Conservation (phyloP, 257 asterid genomes). For the Fraxinus excelsior region DNA sequence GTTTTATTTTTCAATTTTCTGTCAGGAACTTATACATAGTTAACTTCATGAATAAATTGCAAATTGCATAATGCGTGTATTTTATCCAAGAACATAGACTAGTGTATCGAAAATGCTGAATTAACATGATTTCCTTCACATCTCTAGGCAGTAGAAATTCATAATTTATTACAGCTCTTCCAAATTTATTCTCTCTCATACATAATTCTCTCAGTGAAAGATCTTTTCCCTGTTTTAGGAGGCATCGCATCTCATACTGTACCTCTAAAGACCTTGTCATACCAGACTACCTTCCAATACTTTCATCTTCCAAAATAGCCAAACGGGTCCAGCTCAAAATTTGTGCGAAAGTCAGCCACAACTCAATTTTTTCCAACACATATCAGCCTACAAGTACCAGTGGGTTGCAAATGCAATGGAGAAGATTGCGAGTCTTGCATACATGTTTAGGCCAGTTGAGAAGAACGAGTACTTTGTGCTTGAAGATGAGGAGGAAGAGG, state of each 20-base stretch:
- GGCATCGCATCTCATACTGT: no score
- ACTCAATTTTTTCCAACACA: no score
- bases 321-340: no score
- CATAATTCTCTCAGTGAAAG: no score
- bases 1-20: background rate
- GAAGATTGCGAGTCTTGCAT: slow-evolving; percentile 83
- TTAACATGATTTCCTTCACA: background rate
- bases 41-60: background rate
- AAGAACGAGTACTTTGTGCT: slow-evolving; percentile 85
- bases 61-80: background rate
- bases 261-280: no score
- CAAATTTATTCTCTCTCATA: background rate
- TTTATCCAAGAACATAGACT: background rate
- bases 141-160: background rate
- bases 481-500: slow-evolving; percentile 91
- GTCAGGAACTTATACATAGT: background rate
- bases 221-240: no score
- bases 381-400: slow-evolving; percentile 85
- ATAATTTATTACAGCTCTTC: background rate
- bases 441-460: slow-evolving; percentile 95
- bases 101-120: background rate
- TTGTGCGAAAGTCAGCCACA: no score
- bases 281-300: no score
- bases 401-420: slow-evolving; percentile 94
- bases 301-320: no score